These are phyloP conservation scores for Oryza glumipatula DNA, from an alignment of 176 grass and related monocot genomes.

Conservation along the genomic window DNA sequence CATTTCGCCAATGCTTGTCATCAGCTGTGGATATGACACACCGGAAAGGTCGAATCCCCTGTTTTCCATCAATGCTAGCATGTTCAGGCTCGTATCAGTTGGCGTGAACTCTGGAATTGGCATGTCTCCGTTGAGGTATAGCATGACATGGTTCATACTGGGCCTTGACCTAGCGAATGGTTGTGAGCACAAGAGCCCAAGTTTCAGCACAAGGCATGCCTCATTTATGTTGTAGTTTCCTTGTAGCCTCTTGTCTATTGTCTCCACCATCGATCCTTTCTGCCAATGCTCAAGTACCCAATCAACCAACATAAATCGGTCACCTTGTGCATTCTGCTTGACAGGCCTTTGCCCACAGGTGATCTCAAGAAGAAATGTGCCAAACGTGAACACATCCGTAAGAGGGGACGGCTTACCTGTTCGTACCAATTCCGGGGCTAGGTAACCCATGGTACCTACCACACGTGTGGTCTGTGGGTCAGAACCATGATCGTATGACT, in stretches of 20 bases:
- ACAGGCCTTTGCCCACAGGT: conserved; percentile 38
- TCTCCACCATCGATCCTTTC: background rate
- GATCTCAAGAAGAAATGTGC: conserved; percentile 55
- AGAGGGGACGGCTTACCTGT: conserved; percentile 50
- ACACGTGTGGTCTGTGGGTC: conserved; percentile 48
- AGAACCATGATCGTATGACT: conserved; percentile 51
- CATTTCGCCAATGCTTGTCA: conserved; percentile 4
- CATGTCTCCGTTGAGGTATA: conserved; percentile 5
- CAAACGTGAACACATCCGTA: conserved; percentile 61
- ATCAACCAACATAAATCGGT: conserved; percentile 1
- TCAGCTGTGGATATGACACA: conserved; percentile 7
- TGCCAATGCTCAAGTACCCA: conserved; percentile 24
- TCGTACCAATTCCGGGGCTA: conserved; percentile 49
- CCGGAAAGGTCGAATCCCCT: background rate
- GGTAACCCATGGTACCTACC: conserved; percentile 60
- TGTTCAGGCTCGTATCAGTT: background rate
- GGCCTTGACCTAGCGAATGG: conserved; percentile 37
- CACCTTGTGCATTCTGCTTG: background rate
- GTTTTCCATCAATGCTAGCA: conserved; percentile 7
- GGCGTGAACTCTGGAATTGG: background rate
- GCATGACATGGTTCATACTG: conserved; percentile 34
- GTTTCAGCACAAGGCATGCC: conserved; percentile 45
- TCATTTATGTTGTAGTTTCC: background rate
- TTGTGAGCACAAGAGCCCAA: conserved; percentile 48
- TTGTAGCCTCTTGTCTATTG: conserved; percentile 20